These are phyloP conservation scores for Aspergillus kassunensis DNA, from an alignment of 495 filamentous ascomycete genomes.

Conservation along the genomic window DNA sequence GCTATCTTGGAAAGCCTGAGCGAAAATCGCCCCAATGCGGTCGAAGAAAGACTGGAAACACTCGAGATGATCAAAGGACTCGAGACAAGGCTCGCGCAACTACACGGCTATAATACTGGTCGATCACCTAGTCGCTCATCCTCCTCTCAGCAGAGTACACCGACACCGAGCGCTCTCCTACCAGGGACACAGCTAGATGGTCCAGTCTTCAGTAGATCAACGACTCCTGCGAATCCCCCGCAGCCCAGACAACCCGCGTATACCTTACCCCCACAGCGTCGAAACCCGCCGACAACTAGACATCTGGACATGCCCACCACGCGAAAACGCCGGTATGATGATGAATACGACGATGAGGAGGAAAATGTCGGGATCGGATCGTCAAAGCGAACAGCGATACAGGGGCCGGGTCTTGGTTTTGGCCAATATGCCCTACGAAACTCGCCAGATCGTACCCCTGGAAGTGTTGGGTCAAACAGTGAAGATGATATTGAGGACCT, in stretches of 20 bases:
- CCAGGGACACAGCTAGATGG: conserved; percentile 18
- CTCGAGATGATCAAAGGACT: conserved; percentile 18
- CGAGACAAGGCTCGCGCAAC: conserved; percentile 19
- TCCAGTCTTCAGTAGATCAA: neutral
- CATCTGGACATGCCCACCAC: neutral
- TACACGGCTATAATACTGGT: conserved; percentile 10
- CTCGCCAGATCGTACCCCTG: neutral
- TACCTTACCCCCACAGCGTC: conserved; percentile 3
- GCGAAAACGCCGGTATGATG: conserved; percentile 16
- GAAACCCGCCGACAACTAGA: neutral
- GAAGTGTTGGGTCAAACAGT: neutral
- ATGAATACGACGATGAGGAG: neutral
- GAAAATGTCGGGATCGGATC: neutral
- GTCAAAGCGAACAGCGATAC: neutral
- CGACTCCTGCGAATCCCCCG: conserved; percentile 1
- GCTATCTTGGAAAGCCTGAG: conserved; percentile 39
- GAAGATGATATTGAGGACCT: conserved; percentile 14
- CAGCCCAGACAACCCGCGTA: conserved; percentile 1
- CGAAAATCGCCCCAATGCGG: conserved; percentile 22
- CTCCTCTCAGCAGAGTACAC: neutral
- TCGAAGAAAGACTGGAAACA: conserved; percentile 23
- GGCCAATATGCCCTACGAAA: neutral
- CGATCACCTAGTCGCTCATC: neutral
- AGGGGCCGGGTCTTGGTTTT: neutral
- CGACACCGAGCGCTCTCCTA: neutral